Base-by-base conservation (phyloP, 257 asterid genomes). In the Gynochthodes officinalis region DNA sequence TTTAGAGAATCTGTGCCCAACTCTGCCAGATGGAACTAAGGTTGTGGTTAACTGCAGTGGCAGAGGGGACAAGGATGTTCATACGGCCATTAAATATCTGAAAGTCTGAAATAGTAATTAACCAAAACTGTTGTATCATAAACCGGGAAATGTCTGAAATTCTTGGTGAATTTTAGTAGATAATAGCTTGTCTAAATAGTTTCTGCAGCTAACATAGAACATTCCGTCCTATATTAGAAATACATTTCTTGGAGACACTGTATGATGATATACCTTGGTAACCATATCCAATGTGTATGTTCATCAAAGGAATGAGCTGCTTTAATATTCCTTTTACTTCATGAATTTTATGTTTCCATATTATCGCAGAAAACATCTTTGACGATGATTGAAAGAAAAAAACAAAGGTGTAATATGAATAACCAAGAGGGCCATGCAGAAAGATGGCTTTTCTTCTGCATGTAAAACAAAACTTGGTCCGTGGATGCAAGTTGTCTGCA, bases 1-100 rank as follows among this genome's bases (percentile, higher is more conserved):
- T 81, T 83, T 94, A 4, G 97, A 95, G 96, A 86, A 85, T 80
- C 79, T 95, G 62, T 92, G 98, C 83, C 99, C 99, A 5, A 72
- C 82, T 32, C 85, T 92, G 60, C 77, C 90, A 0, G 86, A 92
- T 77, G 96, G 95, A 65, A 76, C 90, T 9, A 92, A 87, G 85
- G 89, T 92, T 37, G 98, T 95, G 43, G 65, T 92, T 55, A 90
- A 86, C 92, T 95, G 97, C 90, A 92, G 98, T 58, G 96, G 98
- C 44, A 88, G 99, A 76, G 99, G 98, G 70, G 99, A 92, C 79
- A 92, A 94, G 81, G 97, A 94, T 78, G 96, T 91, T 44, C 90
- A 91, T 30, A 89, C 97, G 0, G 96, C 91, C 77, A 86, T 87
- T 59, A 88, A 91, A 32, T 76, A 86, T 77, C 73, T 93, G 49